These are phyloP conservation scores for Cercospora zeae-maydis DNA, from an alignment of 2,329 filamentous ascomycete species.

Conservation along the genomic window DNA sequence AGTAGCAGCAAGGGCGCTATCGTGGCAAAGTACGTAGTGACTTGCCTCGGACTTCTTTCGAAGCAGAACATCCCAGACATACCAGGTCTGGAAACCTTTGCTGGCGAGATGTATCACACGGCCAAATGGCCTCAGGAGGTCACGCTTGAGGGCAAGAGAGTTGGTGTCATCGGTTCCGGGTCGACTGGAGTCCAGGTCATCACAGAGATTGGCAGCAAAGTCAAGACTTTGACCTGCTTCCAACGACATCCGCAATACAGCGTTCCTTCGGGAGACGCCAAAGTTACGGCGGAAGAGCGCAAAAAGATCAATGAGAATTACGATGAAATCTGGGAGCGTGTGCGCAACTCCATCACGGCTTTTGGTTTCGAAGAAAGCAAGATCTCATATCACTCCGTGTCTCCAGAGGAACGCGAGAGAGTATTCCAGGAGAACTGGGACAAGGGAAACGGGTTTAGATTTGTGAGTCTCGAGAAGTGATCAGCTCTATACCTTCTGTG, in stretches of 20 bases:
- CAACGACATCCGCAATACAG: conserved; percentile 40
- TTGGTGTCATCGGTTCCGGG: conserved; percentile 44
- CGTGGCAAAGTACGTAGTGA: conserved; percentile 37
- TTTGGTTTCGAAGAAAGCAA: conserved; percentile 36
- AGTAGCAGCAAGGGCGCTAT: conserved; percentile 4
- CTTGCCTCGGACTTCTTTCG: conserved; percentile 39
- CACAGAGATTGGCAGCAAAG: conserved; percentile 32
- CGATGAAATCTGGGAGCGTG: conserved; percentile 34
- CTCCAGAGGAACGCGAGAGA: conserved; percentile 41
- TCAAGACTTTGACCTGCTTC: conserved; percentile 34
- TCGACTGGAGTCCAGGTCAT: conserved; percentile 43
- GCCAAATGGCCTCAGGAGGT: conserved; percentile 37
- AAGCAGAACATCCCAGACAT: conserved; percentile 40
- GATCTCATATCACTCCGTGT: conserved; percentile 25
- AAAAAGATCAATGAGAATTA: conserved; percentile 9
- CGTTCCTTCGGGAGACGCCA: conserved; percentile 36
- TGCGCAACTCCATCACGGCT: conserved; percentile 31
- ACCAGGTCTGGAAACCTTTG: conserved; percentile 38
- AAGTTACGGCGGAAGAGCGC: conserved; percentile 32
- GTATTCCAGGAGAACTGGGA: conserved; percentile 50
- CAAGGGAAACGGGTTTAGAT: conserved; percentile 52
- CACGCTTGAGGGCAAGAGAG: conserved; percentile 35
- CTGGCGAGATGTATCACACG: conserved; percentile 42
- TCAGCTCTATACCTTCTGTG: background rate
- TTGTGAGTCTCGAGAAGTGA: conserved; percentile 20